phyloP scores from a whole-genome alignment of 495 filamentous ascomycete genomes.

The Neurospora sp. region DNA sequence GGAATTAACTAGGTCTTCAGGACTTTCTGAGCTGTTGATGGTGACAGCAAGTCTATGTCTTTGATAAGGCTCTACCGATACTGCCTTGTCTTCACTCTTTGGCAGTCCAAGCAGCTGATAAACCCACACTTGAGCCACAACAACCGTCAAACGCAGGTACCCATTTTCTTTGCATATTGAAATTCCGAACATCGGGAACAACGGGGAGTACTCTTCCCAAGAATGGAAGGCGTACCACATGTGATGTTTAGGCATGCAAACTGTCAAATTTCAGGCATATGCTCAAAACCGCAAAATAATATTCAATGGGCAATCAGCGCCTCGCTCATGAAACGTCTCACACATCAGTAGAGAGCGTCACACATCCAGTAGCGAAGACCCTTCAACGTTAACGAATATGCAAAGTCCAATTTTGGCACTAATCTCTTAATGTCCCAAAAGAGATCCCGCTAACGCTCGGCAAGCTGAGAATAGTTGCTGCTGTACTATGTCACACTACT shows the following conservation, averaged over 20 bases:
- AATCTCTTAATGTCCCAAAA: neutral
- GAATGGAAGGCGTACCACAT: neutral
- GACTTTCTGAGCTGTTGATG: too few relatives aligned
- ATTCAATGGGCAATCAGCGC: too few relatives aligned
- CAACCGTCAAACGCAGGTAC: neutral
- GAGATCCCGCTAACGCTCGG: neutral
- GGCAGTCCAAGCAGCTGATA: neutral
- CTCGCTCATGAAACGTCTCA: neutral
- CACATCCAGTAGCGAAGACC: neutral
- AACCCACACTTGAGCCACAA: neutral
- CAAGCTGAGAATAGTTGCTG: neutral
- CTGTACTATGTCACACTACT: neutral
- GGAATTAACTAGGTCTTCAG: neutral
- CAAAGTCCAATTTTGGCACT: neutral
- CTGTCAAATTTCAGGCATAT: neutral
- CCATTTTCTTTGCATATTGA: neutral
- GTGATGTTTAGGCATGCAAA: neutral
- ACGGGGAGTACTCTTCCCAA: neutral
- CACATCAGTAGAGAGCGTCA: neutral
- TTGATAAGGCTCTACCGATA: too few relatives aligned
- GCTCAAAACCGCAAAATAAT: too few relatives aligned
- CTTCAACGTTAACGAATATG: neutral
- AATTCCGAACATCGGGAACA: neutral
- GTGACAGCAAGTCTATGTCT: too few relatives aligned
- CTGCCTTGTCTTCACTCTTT: neutral